phyloP scores from a whole-genome alignment of 495 filamentous ascomycete genomes.

The Penicillium atrosanguineum region DNA sequence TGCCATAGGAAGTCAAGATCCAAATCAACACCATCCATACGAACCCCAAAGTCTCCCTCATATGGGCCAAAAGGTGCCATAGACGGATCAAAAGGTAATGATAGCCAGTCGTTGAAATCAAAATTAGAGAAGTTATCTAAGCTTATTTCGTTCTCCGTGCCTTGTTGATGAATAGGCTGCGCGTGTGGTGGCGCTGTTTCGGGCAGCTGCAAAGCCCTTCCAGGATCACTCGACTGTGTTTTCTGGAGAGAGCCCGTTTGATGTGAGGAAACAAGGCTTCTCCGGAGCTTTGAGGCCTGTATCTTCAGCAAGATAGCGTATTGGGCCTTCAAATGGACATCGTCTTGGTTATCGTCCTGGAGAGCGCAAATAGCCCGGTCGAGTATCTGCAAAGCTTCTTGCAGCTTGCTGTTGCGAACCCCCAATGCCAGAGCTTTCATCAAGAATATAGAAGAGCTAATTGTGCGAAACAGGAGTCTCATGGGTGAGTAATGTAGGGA shows the following conservation, averaged over 20 bases:
- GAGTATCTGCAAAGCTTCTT: constrained; percentile 34
- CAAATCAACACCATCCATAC: constrained; percentile 21
- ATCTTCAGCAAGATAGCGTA: constrained; percentile 36
- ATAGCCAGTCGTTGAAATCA: constrained; percentile 30
- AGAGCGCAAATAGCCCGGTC: constrained; percentile 31
- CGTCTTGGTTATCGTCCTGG: constrained; percentile 30
- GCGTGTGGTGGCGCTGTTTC: neutral
- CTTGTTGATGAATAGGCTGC: neutral
- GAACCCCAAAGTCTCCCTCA: constrained; percentile 6
- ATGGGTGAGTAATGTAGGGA: constrained; percentile 34
- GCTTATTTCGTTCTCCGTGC: constrained; percentile 4
- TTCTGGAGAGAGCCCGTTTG: neutral
- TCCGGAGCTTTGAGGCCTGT: constrained; percentile 21
- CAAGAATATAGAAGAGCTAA: constrained; percentile 37
- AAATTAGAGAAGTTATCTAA: constrained; percentile 8
- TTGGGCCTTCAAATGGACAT: constrained; percentile 34
- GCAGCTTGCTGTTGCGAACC: constrained; percentile 29
- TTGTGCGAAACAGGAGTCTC: constrained; percentile 37
- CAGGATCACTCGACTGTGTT: neutral
- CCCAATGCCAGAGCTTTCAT: constrained; percentile 42
- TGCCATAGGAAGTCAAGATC: constrained; percentile 37
- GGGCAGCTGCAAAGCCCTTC: neutral
- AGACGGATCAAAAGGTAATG: constrained; percentile 33
- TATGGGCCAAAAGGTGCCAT: constrained; percentile 35
- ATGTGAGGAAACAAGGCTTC: constrained; percentile 11